Base-by-base conservation (phyloP, 1,139 yeast genomes). In the Candida sojae region DNA sequence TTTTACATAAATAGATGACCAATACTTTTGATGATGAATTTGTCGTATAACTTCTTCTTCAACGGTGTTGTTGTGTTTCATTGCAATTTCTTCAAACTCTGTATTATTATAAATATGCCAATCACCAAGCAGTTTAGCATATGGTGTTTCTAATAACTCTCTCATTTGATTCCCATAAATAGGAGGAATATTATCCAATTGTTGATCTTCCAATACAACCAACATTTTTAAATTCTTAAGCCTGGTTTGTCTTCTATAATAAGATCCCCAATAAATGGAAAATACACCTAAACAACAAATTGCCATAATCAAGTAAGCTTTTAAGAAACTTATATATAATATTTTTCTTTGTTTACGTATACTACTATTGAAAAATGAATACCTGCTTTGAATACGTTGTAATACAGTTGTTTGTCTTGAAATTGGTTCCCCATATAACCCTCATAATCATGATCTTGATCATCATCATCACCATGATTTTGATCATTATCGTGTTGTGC, bases 21-120 rank as follows among this genome's bases (percentile, higher is more conserved):
- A 78, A 50, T 66, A 72, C 8, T 62, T 41, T 54, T 77, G 80
- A 50, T 73, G 77, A 57, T 77, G 79, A 4, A 78, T 64, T 48
- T 66, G 64, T 13, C 71, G 56, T 21, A 46, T 46, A 23, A 76
- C 55, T 55, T 70, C 77, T 40, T 61, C 62, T 47, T 53, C 65
- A 11, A 62, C 55, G n/a, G 69, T 63, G 43, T 70, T 68, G 40
- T 64, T 57, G 45, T 70, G 65, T 6, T 56, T 52, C 0, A 57
- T 56, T n/a, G 80, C 79, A 43, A 59, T 54, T n/a, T 53, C 49
- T 47, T 56, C 53, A 55, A 75, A 59, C 54, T 64, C 62, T 43
- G 64, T 61, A 55, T 64, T 45, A 54, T 64, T 57, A 45, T 51
- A 63, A 9, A 75, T 48, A 6, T 62, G 57, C 85, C 85, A 83